These are phyloP conservation scores for Obelidium mucronatum DNA, from an alignment of 192 early-diverging fungal genomes.

Conservation along the genomic window DNA sequence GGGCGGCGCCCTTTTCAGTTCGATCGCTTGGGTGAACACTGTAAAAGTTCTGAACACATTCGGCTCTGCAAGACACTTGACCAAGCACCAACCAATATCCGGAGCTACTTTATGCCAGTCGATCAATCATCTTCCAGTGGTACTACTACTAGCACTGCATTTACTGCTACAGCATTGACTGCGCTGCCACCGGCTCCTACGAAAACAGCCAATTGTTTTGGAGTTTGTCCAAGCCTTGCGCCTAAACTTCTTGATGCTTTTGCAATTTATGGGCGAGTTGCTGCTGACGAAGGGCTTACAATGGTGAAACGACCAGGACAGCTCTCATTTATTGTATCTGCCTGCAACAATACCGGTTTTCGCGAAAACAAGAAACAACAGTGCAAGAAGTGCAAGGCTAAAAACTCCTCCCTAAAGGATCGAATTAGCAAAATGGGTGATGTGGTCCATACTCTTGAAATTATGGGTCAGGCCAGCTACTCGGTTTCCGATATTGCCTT, in stretches of 20 bases:
- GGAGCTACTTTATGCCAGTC: not conserved
- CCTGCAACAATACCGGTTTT: not conserved
- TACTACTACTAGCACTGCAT: not conserved
- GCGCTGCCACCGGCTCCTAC: too few species aligned
- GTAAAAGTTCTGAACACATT: not conserved
- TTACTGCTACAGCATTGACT: not conserved
- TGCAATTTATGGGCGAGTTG: not conserved
- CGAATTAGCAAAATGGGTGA: not conserved
- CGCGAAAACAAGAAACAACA: not conserved
- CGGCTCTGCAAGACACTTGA: not conserved
- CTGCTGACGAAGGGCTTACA: not conserved
- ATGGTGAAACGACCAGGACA: not conserved
- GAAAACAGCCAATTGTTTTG: not conserved
- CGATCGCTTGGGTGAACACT: not conserved
- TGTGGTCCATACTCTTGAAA: not conserved
- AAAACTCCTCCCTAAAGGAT: not conserved
- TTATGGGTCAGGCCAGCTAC: not conserved
- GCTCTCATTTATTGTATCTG: not conserved
- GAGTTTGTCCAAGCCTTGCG: not conserved
- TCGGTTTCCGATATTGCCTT: not conserved
- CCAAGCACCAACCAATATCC: not conserved
- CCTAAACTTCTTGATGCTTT: not conserved
- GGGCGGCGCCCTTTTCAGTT: not conserved
- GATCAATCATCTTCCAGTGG: not conserved
- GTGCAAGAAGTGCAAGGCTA: not conserved